Percentiles rank a stretch among this genome's conserved stretches.
Conservation (phyloP, 257 asterid species). For the Solanum lycopersicoides region DNA sequence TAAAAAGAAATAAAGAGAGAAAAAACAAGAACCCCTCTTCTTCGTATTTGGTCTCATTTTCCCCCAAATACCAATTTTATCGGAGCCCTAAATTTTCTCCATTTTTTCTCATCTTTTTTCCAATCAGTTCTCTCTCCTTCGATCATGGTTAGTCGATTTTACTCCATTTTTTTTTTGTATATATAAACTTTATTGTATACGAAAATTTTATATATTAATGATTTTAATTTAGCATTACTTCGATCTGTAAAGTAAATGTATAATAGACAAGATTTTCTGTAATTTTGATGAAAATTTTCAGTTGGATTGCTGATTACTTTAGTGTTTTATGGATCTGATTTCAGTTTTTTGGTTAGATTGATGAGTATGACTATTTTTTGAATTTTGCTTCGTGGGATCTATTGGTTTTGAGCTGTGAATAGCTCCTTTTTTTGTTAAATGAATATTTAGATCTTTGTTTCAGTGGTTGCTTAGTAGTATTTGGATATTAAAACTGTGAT, state of each 20-base stretch:
- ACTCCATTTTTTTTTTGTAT: background rate
- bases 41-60: background rate
- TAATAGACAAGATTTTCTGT: background rate
- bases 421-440: background rate
- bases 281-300: background rate
- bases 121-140: background rate
- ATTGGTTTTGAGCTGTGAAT: background rate
- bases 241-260: background rate
- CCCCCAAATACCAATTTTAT: constrained; percentile 5
- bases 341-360: background rate
- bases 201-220: background rate
- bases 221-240: background rate
- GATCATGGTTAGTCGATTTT: constrained; percentile 13
- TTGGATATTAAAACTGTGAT: background rate
- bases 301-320: background rate
- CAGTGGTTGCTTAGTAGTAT: background rate
- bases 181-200: background rate
- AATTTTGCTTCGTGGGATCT: background rate
- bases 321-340: constrained; percentile 7
- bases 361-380: background rate
- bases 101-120: background rate
- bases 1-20: background rate
- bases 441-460: background rate
- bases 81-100: constrained; percentile 33
- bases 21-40: background rate